Conservation (phyloP, 2,329 filamentous ascomycete genomes). For the Fusarium nurragi region DNA sequence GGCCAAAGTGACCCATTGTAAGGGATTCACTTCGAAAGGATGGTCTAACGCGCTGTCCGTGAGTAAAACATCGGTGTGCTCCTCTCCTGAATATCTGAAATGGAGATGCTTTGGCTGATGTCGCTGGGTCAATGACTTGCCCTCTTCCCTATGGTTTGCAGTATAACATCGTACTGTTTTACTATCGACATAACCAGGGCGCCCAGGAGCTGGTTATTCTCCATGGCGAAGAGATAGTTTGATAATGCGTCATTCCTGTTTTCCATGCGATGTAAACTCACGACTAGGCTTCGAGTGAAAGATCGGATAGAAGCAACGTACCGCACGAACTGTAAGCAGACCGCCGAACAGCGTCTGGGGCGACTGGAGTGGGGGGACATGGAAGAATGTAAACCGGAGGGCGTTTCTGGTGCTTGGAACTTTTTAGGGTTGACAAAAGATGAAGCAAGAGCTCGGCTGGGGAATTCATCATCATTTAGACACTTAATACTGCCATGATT, state of each 20-base stretch:
- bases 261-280: not conserved
- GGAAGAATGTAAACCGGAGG: not conserved
- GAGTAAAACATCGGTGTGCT: accelerated
- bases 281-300: not conserved
- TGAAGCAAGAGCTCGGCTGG: not conserved
- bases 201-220: not conserved
- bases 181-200: conserved; percentile 5
- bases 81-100: not conserved
- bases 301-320: not conserved
- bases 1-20: not conserved
- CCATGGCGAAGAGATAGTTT: conserved; percentile 3
- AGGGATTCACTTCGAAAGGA: not conserved
- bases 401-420: not conserved
- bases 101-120: not conserved
- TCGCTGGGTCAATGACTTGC: accelerated
- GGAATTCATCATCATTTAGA: not conserved
- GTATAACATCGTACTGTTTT: not conserved
- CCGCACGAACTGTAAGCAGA: conserved; percentile 5
- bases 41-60: accelerated
- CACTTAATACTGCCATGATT: not conserved
- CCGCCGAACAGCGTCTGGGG: not conserved
- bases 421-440: too few relatives aligned
- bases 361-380: not conserved
- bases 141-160: not conserved
- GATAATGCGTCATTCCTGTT: not conserved